phyloP scores from a whole-genome alignment of 2,329 filamentous ascomycete genomes.

The Furcasterigmium furcatum region DNA sequence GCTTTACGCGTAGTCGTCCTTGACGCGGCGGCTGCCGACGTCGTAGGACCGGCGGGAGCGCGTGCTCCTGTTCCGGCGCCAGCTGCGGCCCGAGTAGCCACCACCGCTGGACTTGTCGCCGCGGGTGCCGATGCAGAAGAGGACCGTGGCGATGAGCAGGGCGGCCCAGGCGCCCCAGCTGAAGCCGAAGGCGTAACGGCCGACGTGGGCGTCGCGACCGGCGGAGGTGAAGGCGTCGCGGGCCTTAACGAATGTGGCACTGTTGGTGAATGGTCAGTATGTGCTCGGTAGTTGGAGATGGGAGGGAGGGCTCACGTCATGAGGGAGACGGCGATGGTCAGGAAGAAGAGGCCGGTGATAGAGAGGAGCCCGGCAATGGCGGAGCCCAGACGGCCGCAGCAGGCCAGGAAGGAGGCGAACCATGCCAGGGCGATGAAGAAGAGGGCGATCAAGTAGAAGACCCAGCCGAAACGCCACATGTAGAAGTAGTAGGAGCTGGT shows the following conservation, averaged over 20 bases:
- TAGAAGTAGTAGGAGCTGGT: conserved; percentile 68
- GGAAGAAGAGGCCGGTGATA: conserved; percentile 64
- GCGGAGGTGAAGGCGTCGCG: conserved; percentile 60
- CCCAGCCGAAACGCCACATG: conserved; percentile 89
- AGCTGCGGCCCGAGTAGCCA: conserved; percentile 30
- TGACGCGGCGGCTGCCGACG: conserved; percentile 57
- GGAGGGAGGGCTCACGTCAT: conserved; percentile 61
- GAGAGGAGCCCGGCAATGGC: conserved; percentile 60
- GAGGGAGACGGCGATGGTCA: conserved; percentile 61
- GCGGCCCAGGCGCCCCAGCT: conserved; percentile 69
- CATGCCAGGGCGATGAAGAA: conserved; percentile 72
- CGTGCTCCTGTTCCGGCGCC: conserved; percentile 46
- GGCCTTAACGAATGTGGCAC: conserved; percentile 63
- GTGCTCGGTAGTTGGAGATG: conserved; percentile 10
- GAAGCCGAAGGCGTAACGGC: conserved; percentile 70
- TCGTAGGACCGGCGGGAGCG: conserved; percentile 53
- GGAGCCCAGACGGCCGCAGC: conserved; percentile 68
- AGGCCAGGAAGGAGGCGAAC: conserved; percentile 65
- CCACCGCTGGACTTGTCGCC: conserved; percentile 37
- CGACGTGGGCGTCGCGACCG: conserved; percentile 57
- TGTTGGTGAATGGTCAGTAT: conserved; percentile 14
- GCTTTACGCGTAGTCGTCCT: conserved; percentile 66
- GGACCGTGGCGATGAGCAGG: conserved; percentile 61
- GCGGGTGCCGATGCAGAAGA: conserved; percentile 64
- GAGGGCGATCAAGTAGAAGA: conserved; percentile 81